phyloP scores from a whole-genome alignment of 768 basidiomycete genomes.

The Kwoniella newhampshirensis region DNA sequence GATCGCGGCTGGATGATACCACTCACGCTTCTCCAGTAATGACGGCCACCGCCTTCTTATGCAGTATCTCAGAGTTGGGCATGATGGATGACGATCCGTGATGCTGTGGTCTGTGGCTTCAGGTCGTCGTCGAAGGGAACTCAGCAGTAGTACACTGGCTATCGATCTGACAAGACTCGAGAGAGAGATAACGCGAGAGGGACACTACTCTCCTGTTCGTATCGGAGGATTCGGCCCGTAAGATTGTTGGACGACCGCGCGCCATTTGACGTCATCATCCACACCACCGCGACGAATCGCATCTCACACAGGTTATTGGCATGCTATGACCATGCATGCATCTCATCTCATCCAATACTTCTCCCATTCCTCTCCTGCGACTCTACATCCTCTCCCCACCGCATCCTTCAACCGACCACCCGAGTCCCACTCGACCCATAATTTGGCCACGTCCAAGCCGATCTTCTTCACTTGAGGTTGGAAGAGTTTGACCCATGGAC shows the following conservation, averaged over 20 bases:
- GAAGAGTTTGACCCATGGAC: slow-evolving; percentile 72
- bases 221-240: not conserved
- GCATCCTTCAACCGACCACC: slow-evolving; percentile 22
- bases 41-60: slow-evolving; percentile 47
- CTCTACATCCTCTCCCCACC: slow-evolving; percentile 11
- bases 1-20: no score
- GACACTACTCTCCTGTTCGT: no score
- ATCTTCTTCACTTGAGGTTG: slow-evolving; percentile 60
- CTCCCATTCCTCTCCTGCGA: slow-evolving; percentile 4
- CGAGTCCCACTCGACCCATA: slow-evolving; percentile 36
- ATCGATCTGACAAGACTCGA: no score
- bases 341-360: slow-evolving; percentile 13
- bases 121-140: not conserved
- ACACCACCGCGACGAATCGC: no score
- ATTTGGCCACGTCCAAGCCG: slow-evolving; percentile 63
- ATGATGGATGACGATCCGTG: no score
- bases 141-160: not conserved
- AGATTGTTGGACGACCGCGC: not conserved
- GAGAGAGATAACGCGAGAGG: no score
- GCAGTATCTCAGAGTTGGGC: slow-evolving; percentile 34
- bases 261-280: slow-evolving; percentile 12
- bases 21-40: slow-evolving; percentile 50
- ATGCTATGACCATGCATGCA: no score
- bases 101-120: no score
- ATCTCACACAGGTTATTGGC: no score